Evolutionary conservation across 768 basidiomycete species (phyloP), one percentile per base, ranked within the genome.

Genomic region (Dendrothele bispora): DNA sequence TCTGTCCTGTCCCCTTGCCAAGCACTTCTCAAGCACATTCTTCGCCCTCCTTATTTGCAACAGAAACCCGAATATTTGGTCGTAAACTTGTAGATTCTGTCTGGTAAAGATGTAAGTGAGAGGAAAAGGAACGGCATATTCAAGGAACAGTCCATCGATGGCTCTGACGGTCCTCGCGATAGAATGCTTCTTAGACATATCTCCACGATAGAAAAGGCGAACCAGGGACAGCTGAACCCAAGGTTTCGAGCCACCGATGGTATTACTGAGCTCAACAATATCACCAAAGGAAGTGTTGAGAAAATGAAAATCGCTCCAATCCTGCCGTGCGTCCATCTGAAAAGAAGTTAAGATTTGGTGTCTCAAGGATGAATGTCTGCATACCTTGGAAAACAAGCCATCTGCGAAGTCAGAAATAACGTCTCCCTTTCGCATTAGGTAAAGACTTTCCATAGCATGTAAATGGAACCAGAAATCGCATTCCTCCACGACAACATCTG

Each of bases 261-360:
- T 43, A 46, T 71, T 74, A 15, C 45, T 38, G 7, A 79, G 71
- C 52, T 80, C 74, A 29, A 84, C 71, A 24, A 86, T 75, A 41
- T 91, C 86, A 17, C 72, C 70, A 60, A 93, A 90, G 8, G 84
- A 81, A 24, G 80, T 84, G 57, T 92, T 92, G 46, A 92, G 62
- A 64, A 88, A 88, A 66, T 93, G 91, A 60, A 89, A 90, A 59
- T 92, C 91, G 38, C 66, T 74, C 90, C 90, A 93, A 28, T 68
- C 58, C 57, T 85, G 81, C 39, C 76, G 71, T n/a, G 69, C 69
- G 53, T 92, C 87, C 80, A 91, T 90, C 88, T 91, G 45, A 5
- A 40, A 3, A 36, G 36, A 15, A 41, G 21, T 39, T 54, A n/a
- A 48, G 44, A 12, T 8, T 4, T 12, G 17, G 17, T 21, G 21